These are phyloP conservation scores for Phytopythium oedochilum DNA, from an alignment of 352 stramenopile species.

Conservation along the genomic window DNA sequence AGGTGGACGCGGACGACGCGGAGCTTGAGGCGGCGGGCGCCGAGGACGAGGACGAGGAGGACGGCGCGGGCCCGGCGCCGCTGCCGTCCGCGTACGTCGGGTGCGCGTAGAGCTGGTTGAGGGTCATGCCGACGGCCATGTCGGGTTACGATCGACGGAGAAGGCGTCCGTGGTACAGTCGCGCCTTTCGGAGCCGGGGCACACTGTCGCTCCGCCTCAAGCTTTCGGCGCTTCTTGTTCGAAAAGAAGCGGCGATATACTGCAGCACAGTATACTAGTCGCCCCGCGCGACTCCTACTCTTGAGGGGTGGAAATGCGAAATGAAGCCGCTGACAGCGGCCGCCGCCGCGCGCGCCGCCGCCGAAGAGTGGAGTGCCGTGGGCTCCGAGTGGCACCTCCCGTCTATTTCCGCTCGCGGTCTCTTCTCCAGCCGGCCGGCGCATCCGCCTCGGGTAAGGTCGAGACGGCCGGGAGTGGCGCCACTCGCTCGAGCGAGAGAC, in stretches of 20 bases:
- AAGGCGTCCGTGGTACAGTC: neutral
- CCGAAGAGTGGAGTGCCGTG: too few relatives aligned
- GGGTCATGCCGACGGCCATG: slow-evolving; percentile 66
- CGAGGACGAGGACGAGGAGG: neutral
- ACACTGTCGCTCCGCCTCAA: slow-evolving; percentile 6
- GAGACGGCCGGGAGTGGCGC: neutral
- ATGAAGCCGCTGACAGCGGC: slow-evolving; percentile 8
- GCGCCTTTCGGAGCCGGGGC: neutral
- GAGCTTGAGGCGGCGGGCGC: neutral
- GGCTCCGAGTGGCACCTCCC: neutral
- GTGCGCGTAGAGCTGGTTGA: slow-evolving; percentile 67
- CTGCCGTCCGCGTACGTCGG: slow-evolving; percentile 17
- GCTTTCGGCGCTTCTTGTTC: slow-evolving; percentile 3
- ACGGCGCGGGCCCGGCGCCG: slow-evolving; percentile 2
- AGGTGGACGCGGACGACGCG: neutral
- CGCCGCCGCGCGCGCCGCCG: too few relatives aligned
- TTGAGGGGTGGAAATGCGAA: slow-evolving; percentile 29
- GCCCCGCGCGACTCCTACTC: slow-evolving; percentile 14
- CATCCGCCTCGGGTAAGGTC: neutral
- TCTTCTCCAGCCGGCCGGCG: too few relatives aligned
- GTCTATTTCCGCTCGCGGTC: neutral
- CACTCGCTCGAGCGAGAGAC: neutral
- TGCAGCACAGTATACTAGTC: neutral
- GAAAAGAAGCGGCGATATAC: slow-evolving; percentile 2
- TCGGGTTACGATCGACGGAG: neutral